A percentile compares a stretch with the other conserved stretches of the same genome.
These are phyloP conservation scores for Fusarium tupiense DNA, from an alignment of 2,329 filamentous ascomycete species.

Conservation along the genomic window DNA sequence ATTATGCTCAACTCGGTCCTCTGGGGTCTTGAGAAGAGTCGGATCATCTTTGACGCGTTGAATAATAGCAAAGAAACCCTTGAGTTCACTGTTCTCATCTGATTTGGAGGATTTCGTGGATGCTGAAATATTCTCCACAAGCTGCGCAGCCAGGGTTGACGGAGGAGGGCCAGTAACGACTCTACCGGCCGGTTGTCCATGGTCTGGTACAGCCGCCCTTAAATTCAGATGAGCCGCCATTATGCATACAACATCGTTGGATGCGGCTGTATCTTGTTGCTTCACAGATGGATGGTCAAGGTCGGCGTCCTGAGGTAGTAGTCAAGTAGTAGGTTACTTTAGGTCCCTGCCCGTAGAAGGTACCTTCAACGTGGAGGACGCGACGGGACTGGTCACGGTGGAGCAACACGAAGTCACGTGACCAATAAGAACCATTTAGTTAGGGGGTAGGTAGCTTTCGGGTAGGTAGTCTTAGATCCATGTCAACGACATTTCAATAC, in stretches of 20 bases:
- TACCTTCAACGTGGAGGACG: constrained; percentile 13
- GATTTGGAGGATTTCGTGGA: constrained; percentile 69
- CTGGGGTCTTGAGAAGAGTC: constrained; percentile 65
- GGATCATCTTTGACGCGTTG: constrained; percentile 63
- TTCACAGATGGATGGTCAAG: neutral
- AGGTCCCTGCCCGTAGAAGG: neutral
- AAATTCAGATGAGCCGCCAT: constrained; percentile 44
- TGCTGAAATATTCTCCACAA: constrained; percentile 82
- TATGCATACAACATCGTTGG: constrained; percentile 40
- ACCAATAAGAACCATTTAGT: neutral
- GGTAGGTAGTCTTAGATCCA: neutral
- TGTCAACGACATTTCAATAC: neutral
- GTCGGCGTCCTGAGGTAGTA: neutral
- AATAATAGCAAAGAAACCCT: constrained; percentile 70
- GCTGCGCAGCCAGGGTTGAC: constrained; percentile 87
- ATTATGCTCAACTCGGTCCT: constrained; percentile 79
- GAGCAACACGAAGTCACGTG: constrained; percentile 40
- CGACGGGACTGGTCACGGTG: constrained; percentile 37
- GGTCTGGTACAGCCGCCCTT: constrained; percentile 30
- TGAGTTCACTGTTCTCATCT: constrained; percentile 77
- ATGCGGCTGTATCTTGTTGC: neutral
- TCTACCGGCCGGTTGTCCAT: constrained; percentile 29
- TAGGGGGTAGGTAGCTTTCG: neutral
- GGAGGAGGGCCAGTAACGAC: constrained; percentile 60
- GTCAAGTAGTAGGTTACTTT: neutral